phyloP scores from a whole-genome alignment of 768 basidiomycete species.

The Agrocybe praecox region DNA sequence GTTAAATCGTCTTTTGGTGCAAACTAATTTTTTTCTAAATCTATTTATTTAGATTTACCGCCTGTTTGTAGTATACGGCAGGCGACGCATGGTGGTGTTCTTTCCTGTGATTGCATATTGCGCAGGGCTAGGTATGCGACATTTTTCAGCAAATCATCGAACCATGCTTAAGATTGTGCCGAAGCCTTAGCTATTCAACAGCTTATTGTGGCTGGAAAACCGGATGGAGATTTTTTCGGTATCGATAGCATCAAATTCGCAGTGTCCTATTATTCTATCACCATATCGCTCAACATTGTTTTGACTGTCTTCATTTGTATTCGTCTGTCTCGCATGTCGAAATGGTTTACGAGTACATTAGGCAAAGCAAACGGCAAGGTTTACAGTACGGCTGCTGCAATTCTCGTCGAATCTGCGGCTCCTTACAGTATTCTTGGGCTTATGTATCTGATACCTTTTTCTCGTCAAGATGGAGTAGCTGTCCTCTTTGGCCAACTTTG shows the following conservation, averaged over 20 bases:
- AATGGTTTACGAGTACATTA: constrained; percentile 22
- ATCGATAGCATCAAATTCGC: constrained; percentile 36
- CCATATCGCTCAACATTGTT: constrained; percentile 41
- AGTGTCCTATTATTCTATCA: constrained; percentile 37
- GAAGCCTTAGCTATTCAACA: constrained; percentile 35
- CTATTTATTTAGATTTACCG: constrained; percentile 23
- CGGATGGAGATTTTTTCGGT: constrained; percentile 38
- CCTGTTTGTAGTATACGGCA: constrained; percentile 27
- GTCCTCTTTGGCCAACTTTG: constrained; percentile 40
- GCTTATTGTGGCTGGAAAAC: constrained; percentile 35
- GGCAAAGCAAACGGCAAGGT: constrained; percentile 30
- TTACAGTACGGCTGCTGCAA: constrained; percentile 37
- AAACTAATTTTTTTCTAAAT: background rate
- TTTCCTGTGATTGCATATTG: constrained; percentile 25
- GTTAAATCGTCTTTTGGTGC: background rate
- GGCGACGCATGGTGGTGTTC: constrained; percentile 15
- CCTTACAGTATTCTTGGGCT: constrained; percentile 38
- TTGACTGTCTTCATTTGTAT: constrained; percentile 39
- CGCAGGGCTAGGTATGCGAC: constrained; percentile 22
- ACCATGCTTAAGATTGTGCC: background rate
- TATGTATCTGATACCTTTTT: constrained; percentile 38
- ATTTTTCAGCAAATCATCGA: background rate
- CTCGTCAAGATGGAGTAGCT: constrained; percentile 27
- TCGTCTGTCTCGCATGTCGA: constrained; percentile 35
- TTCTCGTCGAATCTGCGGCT: constrained; percentile 41